Base-by-base conservation (phyloP, 1,284 basidiomycete species). In the Apiotrichum porosum region DNA sequence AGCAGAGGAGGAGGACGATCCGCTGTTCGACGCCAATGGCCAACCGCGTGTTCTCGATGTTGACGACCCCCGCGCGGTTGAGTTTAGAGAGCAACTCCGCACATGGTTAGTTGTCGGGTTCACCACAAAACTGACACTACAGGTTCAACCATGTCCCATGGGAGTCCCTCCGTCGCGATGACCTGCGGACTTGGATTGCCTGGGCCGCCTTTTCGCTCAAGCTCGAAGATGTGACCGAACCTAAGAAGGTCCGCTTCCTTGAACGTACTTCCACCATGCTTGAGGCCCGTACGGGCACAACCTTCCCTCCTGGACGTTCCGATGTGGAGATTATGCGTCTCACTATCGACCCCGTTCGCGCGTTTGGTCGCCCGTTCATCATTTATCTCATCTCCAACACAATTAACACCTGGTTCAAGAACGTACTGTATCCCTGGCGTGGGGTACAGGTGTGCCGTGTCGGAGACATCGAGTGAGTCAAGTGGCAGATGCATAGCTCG, bases 141-240 rank as follows among this genome's bases (percentile, higher is more conserved):
- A 77, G 87, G 88, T 88, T 92, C 71, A 73, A 80, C 56, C 81
- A 83, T 59, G 80, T 77, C 10, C 80, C 83, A 2, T 91, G 86
- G 86, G 83, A 84, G 0, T 76, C 79, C 10, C 80, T 94, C 46
- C 80, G 76, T 37, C 76, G 75, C 17, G 76, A 81, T 34, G 82
- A 90, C 63, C 76, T 90, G 48, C 77, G 78, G 36, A 76, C 80
- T 48, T 94, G 89, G 87, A 73, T 94, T 22, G 83, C 88, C 49
- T 94, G 90, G 90, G 79, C 81, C 13, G 83, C 86, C 58, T 92
- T 84, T 71, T 84, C 84, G 57, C 74, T 79, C 3, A 75, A 80
- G 19, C 76, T 86, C 36, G 60, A 63, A 5, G 53, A 53, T 12
- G 61, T 58, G 2, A 62, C 83, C 10, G 70, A 82, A 3, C 62